These are phyloP conservation scores for Arachis hypogaea DNA, from an alignment of 306 rosid genomes.

Conservation along the genomic window DNA sequence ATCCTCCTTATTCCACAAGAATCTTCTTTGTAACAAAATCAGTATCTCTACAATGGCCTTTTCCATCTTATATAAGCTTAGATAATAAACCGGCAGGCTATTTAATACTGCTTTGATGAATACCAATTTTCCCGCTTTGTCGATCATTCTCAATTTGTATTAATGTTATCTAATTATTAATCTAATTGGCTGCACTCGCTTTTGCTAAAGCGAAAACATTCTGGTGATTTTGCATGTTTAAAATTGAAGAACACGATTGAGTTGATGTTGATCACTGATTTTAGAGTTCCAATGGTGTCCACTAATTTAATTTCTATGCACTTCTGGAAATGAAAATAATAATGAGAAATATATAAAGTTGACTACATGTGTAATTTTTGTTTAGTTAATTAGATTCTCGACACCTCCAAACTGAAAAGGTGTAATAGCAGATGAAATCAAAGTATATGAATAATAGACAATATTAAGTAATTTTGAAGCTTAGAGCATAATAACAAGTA, in stretches of 20 bases:
- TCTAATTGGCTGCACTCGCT: slow-evolving; percentile 7
- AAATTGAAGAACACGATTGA: background rate
- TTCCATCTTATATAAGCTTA: too few species aligned
- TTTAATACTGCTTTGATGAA: too few species aligned
- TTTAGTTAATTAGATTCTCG: background rate
- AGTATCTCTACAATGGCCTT: too few species aligned
- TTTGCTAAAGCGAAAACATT: slow-evolving; percentile 14
- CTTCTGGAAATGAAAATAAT: too few species aligned
- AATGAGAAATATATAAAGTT: background rate
- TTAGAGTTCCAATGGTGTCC: background rate
- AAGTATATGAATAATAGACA: too few species aligned
- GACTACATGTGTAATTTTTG: background rate
- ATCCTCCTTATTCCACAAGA: too few species aligned
- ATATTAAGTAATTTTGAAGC: too few species aligned
- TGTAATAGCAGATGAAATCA: background rate
- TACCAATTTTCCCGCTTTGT: too few species aligned
- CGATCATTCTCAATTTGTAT: slow-evolving; percentile 8
- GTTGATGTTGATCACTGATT: background rate
- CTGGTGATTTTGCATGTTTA: background rate
- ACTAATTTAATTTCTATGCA: too few species aligned
- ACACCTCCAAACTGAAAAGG: background rate
- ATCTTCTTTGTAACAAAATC: too few species aligned
- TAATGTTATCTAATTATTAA: background rate
- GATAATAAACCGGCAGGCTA: too few species aligned
- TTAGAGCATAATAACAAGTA: background rate